These are phyloP conservation scores for Psidium friedrichsthalianum DNA, from an alignment of 345 rosid species.

Conservation along the genomic window DNA sequence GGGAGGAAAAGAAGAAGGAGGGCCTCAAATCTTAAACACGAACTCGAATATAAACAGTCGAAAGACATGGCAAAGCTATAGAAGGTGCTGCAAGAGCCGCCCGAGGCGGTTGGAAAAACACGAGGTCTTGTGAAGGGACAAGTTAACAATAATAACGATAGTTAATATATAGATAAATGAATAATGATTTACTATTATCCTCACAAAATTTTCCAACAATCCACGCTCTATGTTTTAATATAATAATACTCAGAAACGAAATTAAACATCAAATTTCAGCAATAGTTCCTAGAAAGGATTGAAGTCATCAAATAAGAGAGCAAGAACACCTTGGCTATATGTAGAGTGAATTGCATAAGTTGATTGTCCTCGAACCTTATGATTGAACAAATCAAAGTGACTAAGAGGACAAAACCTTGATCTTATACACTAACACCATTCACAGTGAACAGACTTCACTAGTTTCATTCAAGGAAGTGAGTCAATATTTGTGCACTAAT, in stretches of 20 bases:
- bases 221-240: background rate
- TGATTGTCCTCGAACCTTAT: background rate
- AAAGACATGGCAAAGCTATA: background rate
- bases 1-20: background rate
- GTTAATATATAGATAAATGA: background rate
- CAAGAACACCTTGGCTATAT: background rate
- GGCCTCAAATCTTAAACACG: background rate
- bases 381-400: background rate
- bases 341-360: fast-evolving
- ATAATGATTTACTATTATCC: background rate
- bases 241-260: background rate
- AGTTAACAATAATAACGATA: background rate
- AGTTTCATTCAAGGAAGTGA: background rate
- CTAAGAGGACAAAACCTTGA: too few species aligned
- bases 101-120: too few species aligned
- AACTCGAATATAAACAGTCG: background rate
- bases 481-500: background rate
- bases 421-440: too few species aligned
- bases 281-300: background rate
- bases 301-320: background rate
- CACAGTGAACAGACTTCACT: background rate
- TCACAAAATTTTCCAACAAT: background rate
- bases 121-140: too few species aligned
- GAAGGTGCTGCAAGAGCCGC: too few species aligned
- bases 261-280: background rate